phyloP scores from a whole-genome alignment of 345 rosid species.

The Linum tenue region DNA sequence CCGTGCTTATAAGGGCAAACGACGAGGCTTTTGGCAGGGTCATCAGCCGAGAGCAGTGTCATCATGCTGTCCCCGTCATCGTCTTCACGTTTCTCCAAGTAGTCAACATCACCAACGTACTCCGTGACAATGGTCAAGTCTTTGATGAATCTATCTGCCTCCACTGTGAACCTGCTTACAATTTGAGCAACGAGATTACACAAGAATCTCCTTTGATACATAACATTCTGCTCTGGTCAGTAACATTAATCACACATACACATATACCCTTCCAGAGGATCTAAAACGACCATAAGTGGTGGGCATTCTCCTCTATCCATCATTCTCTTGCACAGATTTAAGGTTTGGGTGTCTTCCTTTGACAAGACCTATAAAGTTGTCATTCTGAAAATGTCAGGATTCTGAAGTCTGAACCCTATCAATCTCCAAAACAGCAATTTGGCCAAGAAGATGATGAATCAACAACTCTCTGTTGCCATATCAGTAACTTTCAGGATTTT shows the following conservation, averaged over 20 bases:
- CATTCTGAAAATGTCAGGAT: neutral
- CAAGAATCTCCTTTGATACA: neutral
- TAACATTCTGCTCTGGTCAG: neutral
- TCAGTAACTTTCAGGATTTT: no score
- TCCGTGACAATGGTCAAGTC: conserved; percentile 12
- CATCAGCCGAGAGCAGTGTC: conserved; percentile 21
- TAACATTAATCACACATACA: neutral
- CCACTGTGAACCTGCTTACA: conserved; percentile 22
- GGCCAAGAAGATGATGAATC: neutral
- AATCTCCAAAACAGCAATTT: neutral
- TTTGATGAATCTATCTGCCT: conserved; percentile 19
- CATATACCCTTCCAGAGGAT: conserved; percentile 23
- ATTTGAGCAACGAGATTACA: neutral
- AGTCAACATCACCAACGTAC: conserved; percentile 8
- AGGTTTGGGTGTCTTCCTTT: conserved; percentile 20
- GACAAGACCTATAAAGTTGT: conserved; percentile 14
- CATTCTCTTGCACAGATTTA: conserved; percentile 19
- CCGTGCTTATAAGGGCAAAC: conserved; percentile 23
- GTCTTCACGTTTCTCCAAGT: conserved; percentile 17
- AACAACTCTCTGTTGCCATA: no score
- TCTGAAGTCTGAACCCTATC: neutral
- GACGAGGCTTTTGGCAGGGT: conserved; percentile 21
- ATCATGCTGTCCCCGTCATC: conserved; percentile 27
- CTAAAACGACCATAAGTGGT: conserved; percentile 21
- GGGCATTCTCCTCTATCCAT: conserved; percentile 26